A percentile compares a stretch with the other conserved stretches of the same genome.
Conservation (phyloP, 768 basidiomycete species). For the Xanthoconium stramineum region DNA sequence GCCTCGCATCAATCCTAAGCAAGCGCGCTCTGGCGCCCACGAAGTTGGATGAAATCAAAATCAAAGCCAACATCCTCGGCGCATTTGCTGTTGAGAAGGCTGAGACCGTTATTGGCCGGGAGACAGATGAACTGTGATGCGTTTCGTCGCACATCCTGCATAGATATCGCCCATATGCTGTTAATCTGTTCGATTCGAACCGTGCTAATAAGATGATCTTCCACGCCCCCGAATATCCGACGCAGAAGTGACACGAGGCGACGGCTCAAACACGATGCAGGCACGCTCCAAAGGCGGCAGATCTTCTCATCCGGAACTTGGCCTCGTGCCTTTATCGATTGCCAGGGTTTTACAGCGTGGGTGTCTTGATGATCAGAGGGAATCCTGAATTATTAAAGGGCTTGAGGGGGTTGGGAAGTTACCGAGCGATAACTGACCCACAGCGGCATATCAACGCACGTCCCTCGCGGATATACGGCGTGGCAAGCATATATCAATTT, state of each 20-base stretch:
- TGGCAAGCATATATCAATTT: constrained; percentile 6
- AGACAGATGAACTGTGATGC: constrained; percentile 43
- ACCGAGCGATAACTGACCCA: not conserved
- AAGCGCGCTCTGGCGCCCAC: constrained; percentile 72
- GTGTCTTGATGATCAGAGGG: constrained; percentile 7
- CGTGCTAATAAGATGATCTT: constrained; percentile 17
- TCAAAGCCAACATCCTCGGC: constrained; percentile 82
- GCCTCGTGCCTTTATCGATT: constrained; percentile 26
- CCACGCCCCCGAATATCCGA: not conserved
- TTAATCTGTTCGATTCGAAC: constrained; percentile 13
- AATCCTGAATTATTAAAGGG: constrained; percentile 14
- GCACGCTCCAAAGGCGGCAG: constrained; percentile 10
- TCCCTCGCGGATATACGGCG: constrained; percentile 11
- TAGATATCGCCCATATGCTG: constrained; percentile 14
- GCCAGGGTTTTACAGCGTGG: constrained; percentile 8
- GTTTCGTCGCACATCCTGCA: constrained; percentile 1
- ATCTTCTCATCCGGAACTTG: constrained; percentile 20
- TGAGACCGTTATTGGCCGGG: constrained; percentile 31
- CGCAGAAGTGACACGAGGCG: constrained; percentile 20
- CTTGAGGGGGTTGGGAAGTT: not conserved
- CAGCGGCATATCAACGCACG: constrained; percentile 3
- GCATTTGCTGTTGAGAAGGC: constrained; percentile 49
- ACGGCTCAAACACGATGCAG: constrained; percentile 21
- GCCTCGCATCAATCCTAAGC: constrained; percentile 70
- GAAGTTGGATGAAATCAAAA: constrained; percentile 91